phyloP scores from a whole-genome alignment of 1,284 basidiomycete species.

The Taiwanofungus camphoratus region DNA sequence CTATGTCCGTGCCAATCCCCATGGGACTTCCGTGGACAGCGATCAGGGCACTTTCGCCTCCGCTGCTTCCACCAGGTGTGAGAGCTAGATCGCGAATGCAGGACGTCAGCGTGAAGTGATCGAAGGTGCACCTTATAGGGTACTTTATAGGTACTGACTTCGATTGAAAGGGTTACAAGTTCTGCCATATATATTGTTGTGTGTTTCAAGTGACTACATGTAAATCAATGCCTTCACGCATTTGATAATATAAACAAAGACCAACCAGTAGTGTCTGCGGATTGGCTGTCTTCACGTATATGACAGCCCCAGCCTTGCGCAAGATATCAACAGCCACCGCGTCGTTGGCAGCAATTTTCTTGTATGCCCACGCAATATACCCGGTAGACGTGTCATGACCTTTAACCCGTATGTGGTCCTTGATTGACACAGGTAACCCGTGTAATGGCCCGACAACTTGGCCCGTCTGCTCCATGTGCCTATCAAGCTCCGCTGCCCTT shows the following conservation, averaged over 20 bases:
- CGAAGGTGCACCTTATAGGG: constrained; percentile 8
- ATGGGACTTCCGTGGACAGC: constrained; percentile 51
- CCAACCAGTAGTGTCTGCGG: constrained; percentile 46
- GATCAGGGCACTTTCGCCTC: constrained; percentile 61
- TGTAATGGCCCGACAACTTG: constrained; percentile 53
- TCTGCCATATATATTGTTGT: constrained; percentile 49
- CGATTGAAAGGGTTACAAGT: constrained; percentile 52
- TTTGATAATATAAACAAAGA: constrained; percentile 11
- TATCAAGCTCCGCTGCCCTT: constrained; percentile 48
- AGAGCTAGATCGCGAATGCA: constrained; percentile 25
- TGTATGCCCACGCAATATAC: constrained; percentile 47
- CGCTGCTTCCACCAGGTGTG: constrained; percentile 55
- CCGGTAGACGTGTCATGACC: constrained; percentile 45
- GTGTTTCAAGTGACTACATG: constrained; percentile 40
- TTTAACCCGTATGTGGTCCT: constrained; percentile 48
- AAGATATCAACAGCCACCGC: constrained; percentile 43
- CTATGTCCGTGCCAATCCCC: constrained; percentile 58
- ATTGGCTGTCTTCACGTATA: constrained; percentile 54
- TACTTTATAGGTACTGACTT: constrained; percentile 15
- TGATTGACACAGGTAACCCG: constrained; percentile 52
- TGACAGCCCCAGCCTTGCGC: constrained; percentile 47
- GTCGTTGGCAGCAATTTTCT: constrained; percentile 34
- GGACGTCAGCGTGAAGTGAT: background rate
- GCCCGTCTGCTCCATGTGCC: constrained; percentile 38
- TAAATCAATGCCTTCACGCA: background rate